Percentiles rank a stretch among this genome's conserved stretches.
Evolutionary conservation across 2,329 filamentous ascomycete species (phyloP).

Genomic region (Aspergillus cejpii): DNA sequence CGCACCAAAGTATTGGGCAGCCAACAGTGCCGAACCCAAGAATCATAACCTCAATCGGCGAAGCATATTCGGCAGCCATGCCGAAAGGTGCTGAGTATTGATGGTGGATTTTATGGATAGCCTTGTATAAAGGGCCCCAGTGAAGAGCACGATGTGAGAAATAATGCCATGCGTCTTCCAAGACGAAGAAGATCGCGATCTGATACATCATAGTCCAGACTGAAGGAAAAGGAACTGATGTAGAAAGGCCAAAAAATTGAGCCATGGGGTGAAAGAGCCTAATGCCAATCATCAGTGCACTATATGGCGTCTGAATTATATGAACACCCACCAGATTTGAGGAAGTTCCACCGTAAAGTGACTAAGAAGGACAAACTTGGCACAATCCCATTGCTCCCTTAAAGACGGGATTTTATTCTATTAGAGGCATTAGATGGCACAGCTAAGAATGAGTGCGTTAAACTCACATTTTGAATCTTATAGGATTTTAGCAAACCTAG

Average conservation of each 20-base stretch:
- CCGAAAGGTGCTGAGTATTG: constrained; percentile 97
- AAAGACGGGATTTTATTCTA: constrained; percentile 81
- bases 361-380: constrained; percentile 81
- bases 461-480: constrained; percentile 80
- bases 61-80: constrained; percentile 93
- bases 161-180: constrained; percentile 98
- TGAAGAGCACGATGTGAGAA: constrained; percentile 90
- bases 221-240: constrained; percentile 81
- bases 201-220: constrained; percentile 82
- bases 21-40: constrained; percentile 82
- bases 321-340: constrained; percentile 70
- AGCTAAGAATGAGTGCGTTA: background rate
- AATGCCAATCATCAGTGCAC: constrained; percentile 6
- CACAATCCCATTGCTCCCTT: constrained; percentile 91
- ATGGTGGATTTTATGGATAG: constrained; percentile 98
- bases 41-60: constrained; percentile 93
- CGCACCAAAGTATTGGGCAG: constrained; percentile 74
- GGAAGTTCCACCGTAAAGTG: constrained; percentile 98
- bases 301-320: background rate
- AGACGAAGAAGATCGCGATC: constrained; percentile 85
- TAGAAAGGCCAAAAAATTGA: constrained; percentile 82
- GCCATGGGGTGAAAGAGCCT: constrained; percentile 93
- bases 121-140: constrained; percentile 91
- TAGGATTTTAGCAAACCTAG: constrained; percentile 85
- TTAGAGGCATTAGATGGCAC: constrained; percentile 1